Evolutionary conservation across 192 early-diverging fungal species (phyloP).

Genomic region (Backusella macrospora): DNA sequence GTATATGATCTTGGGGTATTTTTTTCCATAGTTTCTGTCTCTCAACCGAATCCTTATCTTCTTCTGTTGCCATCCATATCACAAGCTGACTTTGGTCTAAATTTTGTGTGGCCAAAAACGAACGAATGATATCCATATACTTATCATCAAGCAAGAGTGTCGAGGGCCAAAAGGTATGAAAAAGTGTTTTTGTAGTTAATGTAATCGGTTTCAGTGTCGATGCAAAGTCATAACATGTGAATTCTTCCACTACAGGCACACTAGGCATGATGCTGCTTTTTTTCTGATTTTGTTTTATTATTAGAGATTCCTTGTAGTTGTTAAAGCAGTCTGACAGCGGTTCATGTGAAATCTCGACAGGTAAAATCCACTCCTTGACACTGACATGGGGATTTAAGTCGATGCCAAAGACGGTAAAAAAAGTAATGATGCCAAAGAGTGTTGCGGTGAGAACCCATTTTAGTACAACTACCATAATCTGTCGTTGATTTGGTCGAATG

Average conservation of each 20-base stretch:
- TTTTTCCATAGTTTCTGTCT: too few species aligned
- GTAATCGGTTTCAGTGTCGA: slow-evolving; percentile 2
- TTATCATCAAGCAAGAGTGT: slow-evolving; percentile 19
- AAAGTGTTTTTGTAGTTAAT: slow-evolving; percentile 1
- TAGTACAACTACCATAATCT: not conserved
- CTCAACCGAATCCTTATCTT: slow-evolving; percentile 7
- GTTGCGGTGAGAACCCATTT: not conserved
- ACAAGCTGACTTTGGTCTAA: slow-evolving; percentile 4
- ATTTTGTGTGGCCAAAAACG: slow-evolving; percentile 37
- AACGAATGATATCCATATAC: slow-evolving; percentile 24
- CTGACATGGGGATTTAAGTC: slow-evolving; percentile 16
- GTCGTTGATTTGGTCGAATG: not conserved
- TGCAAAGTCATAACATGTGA: slow-evolving; percentile 8
- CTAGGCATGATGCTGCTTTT: slow-evolving; percentile 8
- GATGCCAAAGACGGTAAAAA: slow-evolving; percentile 13
- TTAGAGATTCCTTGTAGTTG: not conserved
- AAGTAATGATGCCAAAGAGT: not conserved
- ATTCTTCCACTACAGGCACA: slow-evolving; percentile 3
- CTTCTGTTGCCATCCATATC: slow-evolving; percentile 26
- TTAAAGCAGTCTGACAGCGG: not conserved
- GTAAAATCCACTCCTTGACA: not conserved
- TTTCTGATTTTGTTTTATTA: not conserved
- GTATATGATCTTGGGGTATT: slow-evolving; percentile 2
- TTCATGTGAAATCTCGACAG: not conserved
- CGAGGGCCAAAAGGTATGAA: slow-evolving; percentile 10